Base-by-base conservation (phyloP, 352 stramenopile genomes). In the Globisporangium emineosum region DNA sequence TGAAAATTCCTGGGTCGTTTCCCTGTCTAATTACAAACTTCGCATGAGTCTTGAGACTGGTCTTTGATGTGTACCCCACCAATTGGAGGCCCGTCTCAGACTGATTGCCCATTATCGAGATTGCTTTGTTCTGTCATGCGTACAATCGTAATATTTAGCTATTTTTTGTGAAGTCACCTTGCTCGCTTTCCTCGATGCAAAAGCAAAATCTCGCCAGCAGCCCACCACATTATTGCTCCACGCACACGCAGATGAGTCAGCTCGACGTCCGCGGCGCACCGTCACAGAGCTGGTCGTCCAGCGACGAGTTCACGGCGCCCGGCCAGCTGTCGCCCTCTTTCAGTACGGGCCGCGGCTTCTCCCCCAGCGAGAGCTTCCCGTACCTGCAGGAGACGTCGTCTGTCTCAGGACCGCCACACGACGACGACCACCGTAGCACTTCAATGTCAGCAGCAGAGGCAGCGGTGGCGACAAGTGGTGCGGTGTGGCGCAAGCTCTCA, bases 321-420 rank as follows among this genome's bases (percentile, higher is more conserved):
- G 57, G 43, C 25, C n/a, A 30, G 19, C 57, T 53, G 40, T 54
- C 50, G 12, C 60, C 52, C 15, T 4, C 17, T 9, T 45, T 29
- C 30, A 66, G 40, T 9, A 61, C 10, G 2, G 21, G 61, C 23
- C 13, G 17, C 0, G 29, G 8, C 9, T 40, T 49, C 37, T 62
- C 62, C 2, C 62, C 62, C 21, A 60, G 33, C 23, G 62, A 62
- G 54, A 62, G 62, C 62, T 61, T 67, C 23, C 62, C 62, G 42
- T 67, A 67, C 43, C 17, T 62, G 5, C 53, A 57, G 23, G 53
- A 62, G n/a, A 8, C 25, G 21, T 51, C 53, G 43, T 57, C 43
- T 47, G 43, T 37, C 50, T 35, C 25, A 40, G 32, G 25, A 3
- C 35, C 8, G 10, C 49, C 13, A 15, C 51, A 17, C 8, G 27